A percentile compares a stretch with the other conserved stretches of the same genome.
Conservation (phyloP, 2,329 filamentous ascomycete genomes). For the Fusarium musae region DNA sequence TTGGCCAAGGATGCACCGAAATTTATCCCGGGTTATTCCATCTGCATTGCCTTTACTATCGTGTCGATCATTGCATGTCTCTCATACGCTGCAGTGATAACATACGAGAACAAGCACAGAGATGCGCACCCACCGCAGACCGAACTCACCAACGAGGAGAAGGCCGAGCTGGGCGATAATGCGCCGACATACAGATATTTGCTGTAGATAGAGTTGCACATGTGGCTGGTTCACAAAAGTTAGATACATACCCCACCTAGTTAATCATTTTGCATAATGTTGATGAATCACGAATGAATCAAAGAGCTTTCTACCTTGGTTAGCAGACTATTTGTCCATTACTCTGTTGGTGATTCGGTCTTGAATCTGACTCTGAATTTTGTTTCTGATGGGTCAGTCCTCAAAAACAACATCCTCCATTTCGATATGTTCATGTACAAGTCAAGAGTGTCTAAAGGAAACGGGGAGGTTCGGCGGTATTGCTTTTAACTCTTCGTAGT, state of each 20-base stretch:
- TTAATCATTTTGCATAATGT: neutral
- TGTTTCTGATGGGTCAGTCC: neutral
- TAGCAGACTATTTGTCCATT: neutral
- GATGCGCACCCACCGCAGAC: constrained; percentile 57
- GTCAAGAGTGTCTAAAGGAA: neutral
- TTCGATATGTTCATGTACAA: neutral
- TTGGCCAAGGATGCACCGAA: constrained; percentile 72
- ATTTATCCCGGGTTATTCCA: constrained; percentile 79
- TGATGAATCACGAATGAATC: constrained; percentile 26
- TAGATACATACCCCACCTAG: neutral
- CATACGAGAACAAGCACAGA: constrained; percentile 69
- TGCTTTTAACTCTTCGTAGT: neutral
- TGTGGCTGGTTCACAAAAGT: neutral
- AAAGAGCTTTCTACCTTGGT: neutral
- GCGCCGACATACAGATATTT: constrained; percentile 70
- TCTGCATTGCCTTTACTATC: constrained; percentile 78
- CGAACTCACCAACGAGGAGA: constrained; percentile 69
- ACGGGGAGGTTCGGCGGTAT: neutral
- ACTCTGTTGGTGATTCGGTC: neutral
- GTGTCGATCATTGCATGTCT: constrained; percentile 71
- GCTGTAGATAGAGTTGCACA: constrained; percentile 51
- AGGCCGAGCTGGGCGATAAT: constrained; percentile 69
- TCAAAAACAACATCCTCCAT: neutral
- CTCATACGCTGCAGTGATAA: constrained; percentile 69
- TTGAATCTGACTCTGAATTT: neutral